Evolutionary conservation across 139 green algal genomes (phyloP), one percentile per base, ranked within the genome.

Genomic region (Astrephomene gubernaculifera): DNA sequence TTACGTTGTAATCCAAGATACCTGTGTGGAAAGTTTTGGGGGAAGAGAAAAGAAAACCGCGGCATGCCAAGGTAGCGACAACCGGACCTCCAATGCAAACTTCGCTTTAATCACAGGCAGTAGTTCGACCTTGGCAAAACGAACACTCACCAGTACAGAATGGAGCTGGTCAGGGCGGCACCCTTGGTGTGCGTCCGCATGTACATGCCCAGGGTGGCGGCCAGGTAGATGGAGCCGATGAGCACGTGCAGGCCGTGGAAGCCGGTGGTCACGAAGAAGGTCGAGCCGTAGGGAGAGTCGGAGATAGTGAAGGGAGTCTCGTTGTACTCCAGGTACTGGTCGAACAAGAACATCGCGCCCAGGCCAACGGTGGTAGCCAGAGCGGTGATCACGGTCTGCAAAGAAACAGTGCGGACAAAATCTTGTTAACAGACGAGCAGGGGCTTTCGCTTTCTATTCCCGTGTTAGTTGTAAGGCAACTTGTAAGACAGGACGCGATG

Each of bases 161-260:
- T 82, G 12, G 81, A 85, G 24, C 74, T 78, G 54, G 82, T 86
- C 45, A 92, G 76, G 44, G 41, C 65, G 14, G 81, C 68, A 39
- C 83, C 86, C 3, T 75, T 61, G 24, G 85, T 87, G 80, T 86
- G 82, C 44, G 79, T 85, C 45, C 85, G 67, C 27, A 69, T 29
- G 81, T 92, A 92, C 79, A 83, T 90, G 57, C 43, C 67, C 60
- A 87, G 53, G n/a, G 72, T 45, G 49, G 35, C 54, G 21, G 72
- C 57, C 75, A 89, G 88, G 85, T 82, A 92, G 54, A 84, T 68
- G 39, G 88, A 85, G 76, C 88, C 88, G 49, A 92, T 52, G 61
- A 92, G 80, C 67, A 92, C 88, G 88, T 92, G 88, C 83, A 92
- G 80, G 71, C 88, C 88, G 81, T 92, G 88, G 85, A 92, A 92